Percentiles rank a stretch among this genome's conserved stretches.
phyloP scores from a whole-genome alignment of 805 yeast species.

The Kazachstania africana region DNA sequence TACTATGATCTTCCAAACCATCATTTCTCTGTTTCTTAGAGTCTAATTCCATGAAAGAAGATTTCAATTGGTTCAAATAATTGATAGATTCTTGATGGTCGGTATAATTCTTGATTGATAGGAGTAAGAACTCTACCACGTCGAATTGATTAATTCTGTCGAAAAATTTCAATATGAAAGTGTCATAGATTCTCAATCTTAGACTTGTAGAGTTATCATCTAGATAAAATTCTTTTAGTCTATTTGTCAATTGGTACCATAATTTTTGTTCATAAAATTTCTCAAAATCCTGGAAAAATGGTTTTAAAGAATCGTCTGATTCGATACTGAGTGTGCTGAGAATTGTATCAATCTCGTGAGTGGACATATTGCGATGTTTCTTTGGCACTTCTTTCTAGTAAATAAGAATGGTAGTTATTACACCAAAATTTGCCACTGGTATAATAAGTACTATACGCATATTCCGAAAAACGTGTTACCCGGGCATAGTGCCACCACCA shows the following conservation, averaged over 20 bases:
- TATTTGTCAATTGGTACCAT: constrained; percentile 86
- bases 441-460: no score
- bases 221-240: constrained; percentile 49
- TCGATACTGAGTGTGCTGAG: constrained; percentile 46
- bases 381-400: no score
- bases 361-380: neutral
- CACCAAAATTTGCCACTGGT: no score
- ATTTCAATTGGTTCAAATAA: constrained; percentile 34
- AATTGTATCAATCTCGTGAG: constrained; percentile 20
- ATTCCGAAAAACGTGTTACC: no score
- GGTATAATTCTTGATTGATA: constrained; percentile 34
- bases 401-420: no score
- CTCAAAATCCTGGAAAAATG: constrained; percentile 44
- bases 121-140: constrained; percentile 61
- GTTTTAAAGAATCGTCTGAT: constrained; percentile 51
- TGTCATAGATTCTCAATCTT: constrained; percentile 55
- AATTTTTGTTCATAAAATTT: constrained; percentile 79
- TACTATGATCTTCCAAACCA: constrained; percentile 31
- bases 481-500: no score
- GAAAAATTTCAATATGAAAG: constrained; percentile 55
- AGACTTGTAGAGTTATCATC: constrained; percentile 40
- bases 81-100: constrained; percentile 35
- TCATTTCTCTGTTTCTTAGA: constrained; percentile 17
- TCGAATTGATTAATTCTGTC: constrained; percentile 69
- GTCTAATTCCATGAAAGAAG: constrained; percentile 33